Base-by-base conservation (phyloP, 495 filamentous ascomycete species). In the Annulohypoxylon stygium region DNA sequence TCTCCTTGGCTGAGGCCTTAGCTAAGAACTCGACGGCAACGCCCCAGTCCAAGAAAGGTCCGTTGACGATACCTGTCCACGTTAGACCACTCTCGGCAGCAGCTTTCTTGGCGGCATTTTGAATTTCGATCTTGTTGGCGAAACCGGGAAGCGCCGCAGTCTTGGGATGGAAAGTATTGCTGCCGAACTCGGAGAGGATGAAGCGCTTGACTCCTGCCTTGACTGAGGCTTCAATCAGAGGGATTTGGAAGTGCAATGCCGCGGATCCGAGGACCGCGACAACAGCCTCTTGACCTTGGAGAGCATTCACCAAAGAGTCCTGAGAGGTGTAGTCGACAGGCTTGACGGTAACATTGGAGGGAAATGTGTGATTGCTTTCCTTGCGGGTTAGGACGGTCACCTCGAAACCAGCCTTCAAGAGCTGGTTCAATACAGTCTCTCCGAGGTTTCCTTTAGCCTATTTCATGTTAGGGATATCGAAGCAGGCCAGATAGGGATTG, bases 121-220 rank as follows among this genome's bases (percentile, higher is more conserved):
- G 64, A 0, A 83, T 53, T 0, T 76, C 74, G 26, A 86, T 61
- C 74, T 90, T 90, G 51, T 71, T 69, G 0, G 63, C 76, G 71
- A 84, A 87, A 48, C 88, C 71, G 3, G 84, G 82, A 0, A 87
- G 74, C 7, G 74, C 58, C 3, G 70, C 41, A 2, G 70, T 69
- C 5, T 81, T 77, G 4, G 79, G 74, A 53, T 85, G 77, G 36
- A 54, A 25, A 55, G 80, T 79, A 60, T 89, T 77, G 8, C 71
- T 75, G 23, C 88, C 89, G 65, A 84, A 91, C 37, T 88, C 86
- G 23, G 85, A 86, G 0, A 87, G 88, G 39, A 90, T 74, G 71
- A 87, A 86, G 36, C 86, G 84, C 72, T 83, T 78, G 8, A 90
- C 86, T 12, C 81, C 80, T 0, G 85, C 84, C 6, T 80, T 80